Conservation (phyloP, 164 flowering plant genomes). For the Kalanchoe fedtschenkoi region DNA sequence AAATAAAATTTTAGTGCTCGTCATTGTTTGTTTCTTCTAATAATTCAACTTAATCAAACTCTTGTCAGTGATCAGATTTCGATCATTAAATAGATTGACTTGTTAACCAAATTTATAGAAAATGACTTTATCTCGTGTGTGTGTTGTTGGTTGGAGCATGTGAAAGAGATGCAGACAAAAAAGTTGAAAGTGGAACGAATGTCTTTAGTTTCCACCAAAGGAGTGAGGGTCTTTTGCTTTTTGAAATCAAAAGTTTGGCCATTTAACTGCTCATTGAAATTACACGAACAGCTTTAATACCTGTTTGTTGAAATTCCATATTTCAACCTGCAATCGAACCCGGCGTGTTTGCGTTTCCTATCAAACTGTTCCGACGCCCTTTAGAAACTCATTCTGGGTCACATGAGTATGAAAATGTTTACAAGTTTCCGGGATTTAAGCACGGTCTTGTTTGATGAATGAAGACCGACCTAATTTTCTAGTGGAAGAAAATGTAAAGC, state of each 20-base stretch:
- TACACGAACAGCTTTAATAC: not conserved
- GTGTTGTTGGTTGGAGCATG: too few species aligned
- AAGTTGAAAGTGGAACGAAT: not conserved
- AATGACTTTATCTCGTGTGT: slow-evolving; percentile 7
- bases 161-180: slow-evolving; percentile 1
- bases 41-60: not conserved
- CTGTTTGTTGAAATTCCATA: not conserved
- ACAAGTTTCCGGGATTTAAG: not conserved
- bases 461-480: not conserved
- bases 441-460: not conserved
- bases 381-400: not conserved
- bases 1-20: not conserved
- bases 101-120: not conserved
- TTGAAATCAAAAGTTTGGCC: not conserved
- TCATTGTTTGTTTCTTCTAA: not conserved
- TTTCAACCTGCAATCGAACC: not conserved
- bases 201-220: not conserved
- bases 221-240: slow-evolving; percentile 1
- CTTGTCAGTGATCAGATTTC: not conserved
- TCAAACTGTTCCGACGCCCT: not conserved
- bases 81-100: not conserved
- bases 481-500: not conserved
- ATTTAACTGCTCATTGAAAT: not conserved
- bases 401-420: not conserved
- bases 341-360: not conserved